Percentiles rank a stretch among this genome's conserved stretches.
phyloP scores from a whole-genome alignment of 768 basidiomycete genomes.

The Boletus rex-veris region DNA sequence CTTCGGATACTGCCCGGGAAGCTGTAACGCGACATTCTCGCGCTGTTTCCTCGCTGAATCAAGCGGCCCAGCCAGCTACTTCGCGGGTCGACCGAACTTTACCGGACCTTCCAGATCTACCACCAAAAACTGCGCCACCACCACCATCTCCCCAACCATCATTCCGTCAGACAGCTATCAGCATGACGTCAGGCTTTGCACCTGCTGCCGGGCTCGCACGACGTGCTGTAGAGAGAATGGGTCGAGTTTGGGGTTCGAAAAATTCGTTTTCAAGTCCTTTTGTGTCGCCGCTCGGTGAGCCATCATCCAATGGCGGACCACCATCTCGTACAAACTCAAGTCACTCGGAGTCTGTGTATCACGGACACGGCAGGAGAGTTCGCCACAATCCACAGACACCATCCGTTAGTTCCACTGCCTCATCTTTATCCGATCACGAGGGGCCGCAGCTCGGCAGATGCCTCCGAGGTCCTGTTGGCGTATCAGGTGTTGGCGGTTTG shows the following conservation, averaged over 20 bases:
- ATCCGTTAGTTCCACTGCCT: conserved; percentile 51
- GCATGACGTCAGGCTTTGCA: conserved; percentile 64
- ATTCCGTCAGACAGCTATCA: conserved; percentile 65
- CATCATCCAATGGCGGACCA: conserved; percentile 36
- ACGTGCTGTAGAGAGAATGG: conserved; percentile 75
- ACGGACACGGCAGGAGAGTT: conserved; percentile 33
- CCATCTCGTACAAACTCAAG: conserved; percentile 41
- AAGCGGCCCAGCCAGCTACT: conserved; percentile 28
- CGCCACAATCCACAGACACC: conserved; percentile 58
- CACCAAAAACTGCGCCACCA: conserved; percentile 4
- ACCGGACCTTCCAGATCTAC: conserved; percentile 29
- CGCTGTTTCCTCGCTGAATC: conserved; percentile 13
- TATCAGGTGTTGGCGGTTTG: conserved; percentile 43
- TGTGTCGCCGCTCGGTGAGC: conserved; percentile 43
- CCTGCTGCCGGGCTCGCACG: conserved; percentile 74
- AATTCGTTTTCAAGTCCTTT: conserved; percentile 38
- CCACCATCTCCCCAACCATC: conserved; percentile 29
- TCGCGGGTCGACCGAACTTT: conserved; percentile 27
- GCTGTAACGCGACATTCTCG: conserved; percentile 24
- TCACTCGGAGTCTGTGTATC: conserved; percentile 29
- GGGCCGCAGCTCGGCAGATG: conserved; percentile 53
- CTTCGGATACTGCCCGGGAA: conserved; percentile 23
- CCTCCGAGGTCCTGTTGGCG: conserved; percentile 52
- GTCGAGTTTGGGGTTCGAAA: conserved; percentile 55
- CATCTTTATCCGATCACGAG: conserved; percentile 49